Base-by-base conservation (phyloP, 2,329 filamentous ascomycete species). In the Macroventuria anomochaeta region DNA sequence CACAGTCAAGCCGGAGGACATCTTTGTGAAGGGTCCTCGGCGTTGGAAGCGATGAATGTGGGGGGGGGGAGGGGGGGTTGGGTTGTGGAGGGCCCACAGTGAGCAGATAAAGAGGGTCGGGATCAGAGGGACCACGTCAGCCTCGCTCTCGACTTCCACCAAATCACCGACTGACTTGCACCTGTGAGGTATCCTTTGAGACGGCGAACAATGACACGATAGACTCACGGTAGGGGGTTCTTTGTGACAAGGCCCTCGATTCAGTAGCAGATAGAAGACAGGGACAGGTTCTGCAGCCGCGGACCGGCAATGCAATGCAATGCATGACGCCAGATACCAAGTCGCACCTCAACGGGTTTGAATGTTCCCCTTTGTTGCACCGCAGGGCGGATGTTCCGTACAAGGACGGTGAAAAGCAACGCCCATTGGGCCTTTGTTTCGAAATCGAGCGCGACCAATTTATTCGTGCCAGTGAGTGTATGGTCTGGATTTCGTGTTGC, bases 301-400 rank as follows among this genome's bases (percentile, higher is more conserved):
- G n/a, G 46, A 36, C 31, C 23, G 13, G 40, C 26, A 33, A 34
- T 37, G 41, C 26, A 33, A 34, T 37, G 41, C 49, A 52, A 46
- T 51, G 49, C 41, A 46, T 29, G 7, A 52, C 40, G 41, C 36
- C 41, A 36, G 12, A 21, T 28, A 37, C 40, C 48, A 26, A 43
- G 38, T 38, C 38, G 34, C 41, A 53, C 49, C 41, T 46, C 49
- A 46, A 46, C 49, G 49, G 49, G 49, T 46, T 46, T 36, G 36
- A 40, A n/a, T 13, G 10, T 31, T n/a, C 36, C 38, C 31, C n/a
- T 17, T 49, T 17, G 43, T 54, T 49, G 21, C 51, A 54, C 51
- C 26, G 20, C 51, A 53, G 42, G 42, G 32, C 42, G 42, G 31
- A 31, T 53, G 49, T 41, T 46, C 17, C 37, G 18, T 41, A 46